Conservation (phyloP, 2,329 filamentous ascomycete genomes). For the Colletotrichum incanum region DNA sequence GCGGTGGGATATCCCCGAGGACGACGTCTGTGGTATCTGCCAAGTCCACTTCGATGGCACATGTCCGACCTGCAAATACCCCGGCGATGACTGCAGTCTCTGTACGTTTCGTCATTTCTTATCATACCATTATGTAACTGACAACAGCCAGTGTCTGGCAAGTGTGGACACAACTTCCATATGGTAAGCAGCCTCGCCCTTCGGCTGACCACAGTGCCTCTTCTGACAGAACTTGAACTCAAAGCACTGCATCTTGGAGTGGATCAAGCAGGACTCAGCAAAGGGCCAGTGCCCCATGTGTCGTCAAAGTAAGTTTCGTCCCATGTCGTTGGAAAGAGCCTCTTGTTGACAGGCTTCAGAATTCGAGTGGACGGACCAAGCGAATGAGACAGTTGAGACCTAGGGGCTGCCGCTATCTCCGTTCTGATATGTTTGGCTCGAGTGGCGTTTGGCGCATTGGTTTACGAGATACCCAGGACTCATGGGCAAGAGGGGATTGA, state of each 20-base stretch:
- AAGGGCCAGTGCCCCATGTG: constrained; percentile 99
- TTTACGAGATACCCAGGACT: constrained; percentile 31
- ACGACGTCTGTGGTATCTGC: constrained; percentile 98
- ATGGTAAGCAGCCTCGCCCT: constrained; percentile 74
- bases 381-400: constrained; percentile 50
- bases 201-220: not conserved
- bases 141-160: constrained; percentile 82
- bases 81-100: constrained; percentile 94
- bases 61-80: constrained; percentile 97
- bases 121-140: not conserved
- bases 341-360: constrained; percentile 47
- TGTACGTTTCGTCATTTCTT: constrained; percentile 69
- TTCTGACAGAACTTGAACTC: constrained; percentile 41
- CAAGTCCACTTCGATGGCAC: constrained; percentile 98
- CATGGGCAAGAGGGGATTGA: not conserved
- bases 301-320: constrained; percentile 80
- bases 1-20: constrained; percentile 97
- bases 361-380: constrained; percentile 60
- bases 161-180: constrained; percentile 98
- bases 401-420: constrained; percentile 27
- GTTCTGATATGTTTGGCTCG: constrained; percentile 27
- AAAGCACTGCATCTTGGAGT: constrained; percentile 94
- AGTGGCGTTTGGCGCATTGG: constrained; percentile 35
- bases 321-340: not conserved
- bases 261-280: constrained; percentile 95